Evolutionary conservation across 2,329 filamentous ascomycete species (phyloP).

Genomic region (Epichloe amarillans): DNA sequence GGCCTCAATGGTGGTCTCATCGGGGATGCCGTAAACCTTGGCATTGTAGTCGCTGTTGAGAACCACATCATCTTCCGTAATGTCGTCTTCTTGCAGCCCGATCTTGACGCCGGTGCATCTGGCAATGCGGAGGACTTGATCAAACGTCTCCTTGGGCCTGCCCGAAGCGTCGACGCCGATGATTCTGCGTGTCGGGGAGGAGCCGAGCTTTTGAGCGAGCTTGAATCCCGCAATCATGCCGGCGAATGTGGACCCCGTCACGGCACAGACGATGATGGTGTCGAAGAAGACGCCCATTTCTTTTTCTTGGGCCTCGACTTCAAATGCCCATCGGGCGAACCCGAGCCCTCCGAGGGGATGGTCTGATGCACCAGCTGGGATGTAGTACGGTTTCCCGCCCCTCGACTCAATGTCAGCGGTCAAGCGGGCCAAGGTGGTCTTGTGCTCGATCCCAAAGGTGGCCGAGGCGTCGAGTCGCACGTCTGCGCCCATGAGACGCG

Average conservation of each 20-base stretch:
- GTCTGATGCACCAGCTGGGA: constrained; percentile 58
- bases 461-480: constrained; percentile 43
- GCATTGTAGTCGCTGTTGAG: constrained; percentile 45
- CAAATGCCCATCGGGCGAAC: constrained; percentile 58
- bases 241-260: constrained; percentile 57
- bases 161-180: constrained; percentile 48
- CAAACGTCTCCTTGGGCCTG: constrained; percentile 40
- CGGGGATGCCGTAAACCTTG: constrained; percentile 54
- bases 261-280: constrained; percentile 54
- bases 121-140: constrained; percentile 54
- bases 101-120: constrained; percentile 49
- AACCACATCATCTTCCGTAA: constrained; percentile 48
- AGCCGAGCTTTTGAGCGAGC: constrained; percentile 35
- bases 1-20: constrained; percentile 50
- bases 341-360: constrained; percentile 57
- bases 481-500: constrained; percentile 53
- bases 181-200: constrained; percentile 35
- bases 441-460: constrained; percentile 56
- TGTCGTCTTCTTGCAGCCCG: constrained; percentile 43
- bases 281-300: constrained; percentile 52
- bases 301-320: constrained; percentile 51
- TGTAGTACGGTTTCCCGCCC: constrained; percentile 55
- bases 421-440: constrained; percentile 41
- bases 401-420: constrained; percentile 35
- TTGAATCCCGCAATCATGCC: constrained; percentile 65